Evolutionary conservation across 371 early-diverging fungal genomes (phyloP).

Genomic region (Mycotypha africana): DNA sequence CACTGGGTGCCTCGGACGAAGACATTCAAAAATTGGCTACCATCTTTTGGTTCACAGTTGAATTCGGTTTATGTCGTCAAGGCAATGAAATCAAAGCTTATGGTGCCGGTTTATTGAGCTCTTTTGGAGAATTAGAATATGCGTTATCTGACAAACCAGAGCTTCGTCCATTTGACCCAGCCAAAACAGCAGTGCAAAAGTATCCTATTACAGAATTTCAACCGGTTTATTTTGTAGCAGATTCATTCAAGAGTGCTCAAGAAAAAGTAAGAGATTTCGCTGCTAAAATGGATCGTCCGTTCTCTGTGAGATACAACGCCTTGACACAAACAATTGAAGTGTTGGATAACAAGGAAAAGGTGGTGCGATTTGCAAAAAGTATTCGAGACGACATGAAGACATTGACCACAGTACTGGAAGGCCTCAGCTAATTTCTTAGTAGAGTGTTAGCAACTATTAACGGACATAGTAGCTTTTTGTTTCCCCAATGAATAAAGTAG

Average conservation of each 20-base stretch:
- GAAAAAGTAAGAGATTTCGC: conserved; percentile 89
- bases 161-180: conserved; percentile 79
- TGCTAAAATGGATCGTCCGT: conserved; percentile 72
- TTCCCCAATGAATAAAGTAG: no score
- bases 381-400: conserved; percentile 73
- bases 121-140: conserved; percentile 96
- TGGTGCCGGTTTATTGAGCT: conserved; percentile 93
- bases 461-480: no score
- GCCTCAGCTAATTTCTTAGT: no score
- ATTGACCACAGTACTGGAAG: conserved; percentile 65
- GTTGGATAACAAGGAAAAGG: conserved; percentile 74
- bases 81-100: conserved; percentile 79
- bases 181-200: conserved; percentile 70
- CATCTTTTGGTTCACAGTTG: conserved; percentile 94
- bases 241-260: conserved; percentile 90
- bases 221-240: conserved; percentile 94
- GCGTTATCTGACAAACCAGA: conserved; percentile 78
- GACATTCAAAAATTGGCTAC: conserved; percentile 89
- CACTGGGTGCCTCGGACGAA: conserved; percentile 89
- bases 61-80: conserved; percentile 92
- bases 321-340: conserved; percentile 89
- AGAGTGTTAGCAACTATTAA: no score
- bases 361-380: conserved; percentile 69
- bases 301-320: conserved; percentile 89
- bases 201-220: conserved; percentile 96